Percentiles rank a stretch among this genome's conserved stretches.
Conservation (phyloP, 2,329 filamentous ascomycete genomes). For the Scopulariopsis brevicaulis region DNA sequence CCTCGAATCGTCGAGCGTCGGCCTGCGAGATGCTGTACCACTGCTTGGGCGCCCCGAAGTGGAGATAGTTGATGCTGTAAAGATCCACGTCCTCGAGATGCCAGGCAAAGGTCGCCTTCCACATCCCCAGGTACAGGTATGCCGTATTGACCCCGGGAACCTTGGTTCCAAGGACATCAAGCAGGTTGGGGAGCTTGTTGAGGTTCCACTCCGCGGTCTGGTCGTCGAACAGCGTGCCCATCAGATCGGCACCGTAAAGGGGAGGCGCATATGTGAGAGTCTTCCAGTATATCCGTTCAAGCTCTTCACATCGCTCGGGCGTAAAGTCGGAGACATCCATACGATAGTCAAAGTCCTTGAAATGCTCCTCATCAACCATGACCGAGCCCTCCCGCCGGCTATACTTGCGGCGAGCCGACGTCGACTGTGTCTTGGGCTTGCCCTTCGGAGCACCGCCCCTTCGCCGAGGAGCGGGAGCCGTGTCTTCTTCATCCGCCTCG, state of each 20-base stretch:
- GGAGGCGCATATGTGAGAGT: slow-evolving; percentile 90
- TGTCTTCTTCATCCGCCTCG: slow-evolving; percentile 26
- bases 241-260: slow-evolving; percentile 93
- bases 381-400: slow-evolving; percentile 69
- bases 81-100: slow-evolving; percentile 97
- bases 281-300: slow-evolving; percentile 95
- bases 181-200: slow-evolving; percentile 82
- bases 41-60: slow-evolving; percentile 96
- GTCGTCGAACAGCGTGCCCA: slow-evolving; percentile 88
- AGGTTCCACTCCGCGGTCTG: slow-evolving; percentile 81
- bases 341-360: slow-evolving; percentile 82
- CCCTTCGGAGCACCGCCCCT: slow-evolving; percentile 42
- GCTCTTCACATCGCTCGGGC: slow-evolving; percentile 80
- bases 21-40: slow-evolving; percentile 99
- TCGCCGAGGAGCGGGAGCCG: slow-evolving; percentile 21
- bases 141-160: slow-evolving; percentile 97
- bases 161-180: slow-evolving; percentile 90
- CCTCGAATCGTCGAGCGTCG: slow-evolving; percentile 85
- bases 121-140: slow-evolving; percentile 97
- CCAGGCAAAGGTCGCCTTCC: slow-evolving; percentile 99
- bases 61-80: slow-evolving; percentile 99
- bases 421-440: slow-evolving; percentile 53
- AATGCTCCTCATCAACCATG: slow-evolving; percentile 78
- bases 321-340: slow-evolving; percentile 85
- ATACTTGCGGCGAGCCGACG: slow-evolving; percentile 78